Evolutionary conservation across 768 basidiomycete genomes (phyloP).

Genomic region (Flagelloscypha sp.): DNA sequence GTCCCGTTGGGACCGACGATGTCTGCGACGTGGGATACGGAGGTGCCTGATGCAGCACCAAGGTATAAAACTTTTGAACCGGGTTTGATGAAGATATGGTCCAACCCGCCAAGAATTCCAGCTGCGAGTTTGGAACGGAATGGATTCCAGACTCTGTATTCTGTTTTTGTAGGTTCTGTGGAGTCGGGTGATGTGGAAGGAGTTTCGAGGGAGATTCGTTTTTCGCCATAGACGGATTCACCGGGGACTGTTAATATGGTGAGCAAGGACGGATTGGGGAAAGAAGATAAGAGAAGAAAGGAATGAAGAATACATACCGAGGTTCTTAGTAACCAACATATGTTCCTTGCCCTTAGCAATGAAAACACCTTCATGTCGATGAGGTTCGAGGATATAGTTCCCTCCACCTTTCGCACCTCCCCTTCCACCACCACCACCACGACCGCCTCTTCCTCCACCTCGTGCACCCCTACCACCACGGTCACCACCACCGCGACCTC

Average conservation of each 20-base stretch:
- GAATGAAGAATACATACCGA: too few relatives aligned
- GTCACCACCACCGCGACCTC: constrained; percentile 26
- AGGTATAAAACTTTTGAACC: constrained; percentile 96
- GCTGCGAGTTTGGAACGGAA: constrained; percentile 96
- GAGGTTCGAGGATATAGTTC: constrained; percentile 89
- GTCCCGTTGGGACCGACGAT: constrained; percentile 96
- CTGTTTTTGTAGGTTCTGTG: constrained; percentile 76
- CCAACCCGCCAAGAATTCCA: constrained; percentile 91
- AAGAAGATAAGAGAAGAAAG: too few relatives aligned
- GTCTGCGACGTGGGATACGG: constrained; percentile 97
- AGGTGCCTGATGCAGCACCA: constrained; percentile 95
- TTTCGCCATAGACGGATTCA: constrained; percentile 97
- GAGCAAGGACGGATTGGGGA: too few relatives aligned
- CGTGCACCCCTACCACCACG: constrained; percentile 34
- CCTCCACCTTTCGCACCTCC: constrained; percentile 76
- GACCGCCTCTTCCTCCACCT: constrained; percentile 37
- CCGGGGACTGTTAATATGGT: too few relatives aligned
- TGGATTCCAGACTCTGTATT: constrained; percentile 99
- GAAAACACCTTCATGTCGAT: constrained; percentile 91
- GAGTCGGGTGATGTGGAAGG: too few relatives aligned
- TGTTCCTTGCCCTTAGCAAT: constrained; percentile 97
- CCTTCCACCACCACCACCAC: constrained; percentile 53
- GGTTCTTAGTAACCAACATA: constrained; percentile 94
- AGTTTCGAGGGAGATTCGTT: constrained; percentile 82
- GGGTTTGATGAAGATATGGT: constrained; percentile 85